Percentiles rank a stretch among this genome's conserved stretches.
Evolutionary conservation across 352 stramenopile genomes (phyloP).

Genomic region (Globisporangium uncinulatum): DNA sequence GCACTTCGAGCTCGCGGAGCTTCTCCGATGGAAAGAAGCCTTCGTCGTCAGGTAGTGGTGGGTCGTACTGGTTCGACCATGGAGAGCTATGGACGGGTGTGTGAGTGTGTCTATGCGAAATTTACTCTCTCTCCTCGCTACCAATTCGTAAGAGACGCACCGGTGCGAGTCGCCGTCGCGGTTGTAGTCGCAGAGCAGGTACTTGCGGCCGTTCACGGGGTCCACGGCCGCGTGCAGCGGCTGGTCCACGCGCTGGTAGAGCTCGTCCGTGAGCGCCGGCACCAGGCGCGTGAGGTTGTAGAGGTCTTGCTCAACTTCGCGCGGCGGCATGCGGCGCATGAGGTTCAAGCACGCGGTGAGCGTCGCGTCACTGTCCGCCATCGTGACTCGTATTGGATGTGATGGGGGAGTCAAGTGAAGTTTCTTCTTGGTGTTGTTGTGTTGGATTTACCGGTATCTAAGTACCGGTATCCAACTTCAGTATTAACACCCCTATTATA

Average conservation of each 20-base stretch:
- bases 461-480: too few species aligned
- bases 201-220: constrained; percentile 83
- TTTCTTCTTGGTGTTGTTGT: too few species aligned
- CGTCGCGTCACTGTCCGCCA: constrained; percentile 26
- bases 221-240: constrained; percentile 87
- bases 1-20: constrained; percentile 87
- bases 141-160: not conserved
- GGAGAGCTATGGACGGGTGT: constrained; percentile 39
- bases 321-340: constrained; percentile 86
- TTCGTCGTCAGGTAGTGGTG: constrained; percentile 66
- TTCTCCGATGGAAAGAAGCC: constrained; percentile 89
- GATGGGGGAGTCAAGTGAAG: too few species aligned
- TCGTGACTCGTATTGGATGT: not conserved
- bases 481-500: too few species aligned
- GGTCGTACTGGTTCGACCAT: constrained; percentile 92
- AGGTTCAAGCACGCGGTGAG: constrained; percentile 86
- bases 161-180: constrained; percentile 90
- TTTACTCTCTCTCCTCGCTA: too few species aligned
- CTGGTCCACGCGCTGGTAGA: constrained; percentile 92
- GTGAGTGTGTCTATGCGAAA: not conserved
- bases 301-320: constrained; percentile 79
- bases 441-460: too few species aligned
- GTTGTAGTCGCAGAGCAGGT: constrained; percentile 95
- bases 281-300: constrained; percentile 80
- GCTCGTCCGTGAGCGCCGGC: constrained; percentile 83